Conservation (phyloP, 106 monocot species). For the Xerophyta viscosa region DNA sequence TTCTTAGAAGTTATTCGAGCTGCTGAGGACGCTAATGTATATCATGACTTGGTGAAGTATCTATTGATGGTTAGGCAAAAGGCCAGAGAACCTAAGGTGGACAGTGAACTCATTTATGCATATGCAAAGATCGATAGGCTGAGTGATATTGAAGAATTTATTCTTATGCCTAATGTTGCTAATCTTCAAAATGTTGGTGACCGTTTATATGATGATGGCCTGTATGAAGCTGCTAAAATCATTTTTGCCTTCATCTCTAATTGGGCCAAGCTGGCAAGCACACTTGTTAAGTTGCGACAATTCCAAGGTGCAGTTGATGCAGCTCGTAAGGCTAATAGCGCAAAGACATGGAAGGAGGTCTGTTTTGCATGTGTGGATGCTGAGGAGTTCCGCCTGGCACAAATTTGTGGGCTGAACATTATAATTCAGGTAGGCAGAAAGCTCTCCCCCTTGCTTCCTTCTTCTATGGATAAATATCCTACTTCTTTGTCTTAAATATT, state of each 20-base stretch:
- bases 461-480: background rate
- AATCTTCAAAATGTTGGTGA: conserved; percentile 98
- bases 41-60: conserved; percentile 88
- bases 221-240: conserved; percentile 98
- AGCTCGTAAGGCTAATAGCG: conserved; percentile 94
- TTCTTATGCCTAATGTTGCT: conserved; percentile 98
- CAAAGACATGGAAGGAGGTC: conserved; percentile 99
- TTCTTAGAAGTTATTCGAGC: conserved; percentile 90
- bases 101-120: conserved; percentile 91
- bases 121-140: conserved; percentile 95
- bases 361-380: conserved; percentile 99
- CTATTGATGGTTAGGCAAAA: conserved; percentile 95
- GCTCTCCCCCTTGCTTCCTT: background rate
- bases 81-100: conserved; percentile 85
- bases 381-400: conserved; percentile 94
- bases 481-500: no score
- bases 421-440: conserved; percentile 93
- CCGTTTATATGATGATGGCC: conserved; percentile 73
- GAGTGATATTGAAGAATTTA: conserved; percentile 91
- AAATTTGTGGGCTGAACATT: conserved; percentile 91
- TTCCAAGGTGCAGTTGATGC: conserved; percentile 99
- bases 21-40: conserved; percentile 80
- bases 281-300: conserved; percentile 83
- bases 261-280: conserved; percentile 90
- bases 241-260: conserved; percentile 99